Percentiles rank a stretch among this genome's conserved stretches.
These are phyloP conservation scores for Corniculantispora saksenae DNA, from an alignment of 2,329 filamentous ascomycete species.

Conservation along the genomic window DNA sequence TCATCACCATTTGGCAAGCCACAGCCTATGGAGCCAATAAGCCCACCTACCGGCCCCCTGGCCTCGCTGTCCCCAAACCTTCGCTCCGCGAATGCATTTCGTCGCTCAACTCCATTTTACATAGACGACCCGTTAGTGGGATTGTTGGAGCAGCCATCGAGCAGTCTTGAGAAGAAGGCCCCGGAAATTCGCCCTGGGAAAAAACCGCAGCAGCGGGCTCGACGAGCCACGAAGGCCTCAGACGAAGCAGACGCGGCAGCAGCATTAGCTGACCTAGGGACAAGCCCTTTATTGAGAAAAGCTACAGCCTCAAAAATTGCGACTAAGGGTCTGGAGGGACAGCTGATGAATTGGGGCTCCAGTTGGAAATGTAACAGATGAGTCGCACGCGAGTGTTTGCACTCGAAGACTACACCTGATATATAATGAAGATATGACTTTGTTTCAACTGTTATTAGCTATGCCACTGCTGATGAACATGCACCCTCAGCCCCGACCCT, in stretches of 20 bases:
- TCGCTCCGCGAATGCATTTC: constrained; percentile 25
- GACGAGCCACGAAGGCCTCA: constrained; percentile 13
- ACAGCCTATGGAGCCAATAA: constrained; percentile 33
- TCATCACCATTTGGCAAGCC: constrained; percentile 26
- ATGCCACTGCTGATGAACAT: not conserved
- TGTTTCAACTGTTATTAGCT: not conserved
- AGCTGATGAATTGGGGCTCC: constrained; percentile 25
- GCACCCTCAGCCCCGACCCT: not conserved
- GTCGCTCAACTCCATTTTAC: constrained; percentile 27
- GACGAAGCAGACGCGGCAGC: constrained; percentile 28
- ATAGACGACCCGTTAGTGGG: constrained; percentile 26
- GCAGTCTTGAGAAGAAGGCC: constrained; percentile 8
- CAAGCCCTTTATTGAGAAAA: constrained; percentile 22
- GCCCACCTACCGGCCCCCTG: constrained; percentile 31
- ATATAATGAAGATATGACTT: constrained; percentile 6
- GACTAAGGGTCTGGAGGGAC: constrained; percentile 13
- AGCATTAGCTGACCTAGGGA: constrained; percentile 28
- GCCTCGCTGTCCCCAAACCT: constrained; percentile 35
- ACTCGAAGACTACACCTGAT: not conserved
- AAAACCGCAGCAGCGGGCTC: constrained; percentile 1
- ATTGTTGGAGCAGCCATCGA: constrained; percentile 25
- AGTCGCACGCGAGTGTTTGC: not conserved
- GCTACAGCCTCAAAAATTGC: constrained; percentile 4
- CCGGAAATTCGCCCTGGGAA: constrained; percentile 1
- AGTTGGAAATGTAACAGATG: constrained; percentile 24